phyloP scores from a whole-genome alignment of 768 basidiomycete species.

The Russula griseocarnosa region DNA sequence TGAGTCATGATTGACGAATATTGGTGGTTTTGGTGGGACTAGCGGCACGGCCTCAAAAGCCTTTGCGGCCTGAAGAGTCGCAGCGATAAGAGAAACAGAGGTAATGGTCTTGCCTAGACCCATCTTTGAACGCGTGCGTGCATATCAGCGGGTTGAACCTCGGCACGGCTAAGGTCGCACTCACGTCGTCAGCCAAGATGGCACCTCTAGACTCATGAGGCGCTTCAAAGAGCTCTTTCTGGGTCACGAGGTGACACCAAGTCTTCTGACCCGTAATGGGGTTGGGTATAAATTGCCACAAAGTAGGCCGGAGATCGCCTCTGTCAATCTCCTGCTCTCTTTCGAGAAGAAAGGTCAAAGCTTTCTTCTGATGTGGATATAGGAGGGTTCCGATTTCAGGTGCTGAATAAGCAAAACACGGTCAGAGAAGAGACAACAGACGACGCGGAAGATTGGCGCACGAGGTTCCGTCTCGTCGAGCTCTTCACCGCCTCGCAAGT shows the following conservation, averaged over 20 bases:
- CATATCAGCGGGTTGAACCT: conserved; percentile 3
- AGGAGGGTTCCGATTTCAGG: conserved; percentile 76
- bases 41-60: conserved; percentile 57
- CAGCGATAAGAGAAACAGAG: conserved; percentile 88
- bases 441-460: conserved; percentile 40
- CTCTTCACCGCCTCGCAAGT: conserved; percentile 81
- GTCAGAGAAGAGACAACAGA: conserved; percentile 26
- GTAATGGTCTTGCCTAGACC: conserved; percentile 97
- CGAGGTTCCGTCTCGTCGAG: conserved; percentile 80
- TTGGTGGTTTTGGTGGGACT: conserved; percentile 40
- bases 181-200: conserved; percentile 94
- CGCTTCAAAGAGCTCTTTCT: conserved; percentile 62
- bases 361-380: conserved; percentile 98
- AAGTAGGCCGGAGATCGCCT: conserved; percentile 61
- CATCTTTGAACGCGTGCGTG: conserved; percentile 57
- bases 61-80: conserved; percentile 68
- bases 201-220: conserved; percentile 79
- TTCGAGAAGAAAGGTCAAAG: conserved; percentile 90
- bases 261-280: conserved; percentile 43
- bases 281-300: conserved; percentile 63
- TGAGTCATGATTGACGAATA: conserved; percentile 28
- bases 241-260: conserved; percentile 86
- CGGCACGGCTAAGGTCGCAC: conserved; percentile 32
- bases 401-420: conserved; percentile 39
- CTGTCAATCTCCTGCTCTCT: conserved; percentile 66